Evolutionary conservation across 1,284 basidiomycete species (phyloP).

Genomic region (Boletus semigastroideus): DNA sequence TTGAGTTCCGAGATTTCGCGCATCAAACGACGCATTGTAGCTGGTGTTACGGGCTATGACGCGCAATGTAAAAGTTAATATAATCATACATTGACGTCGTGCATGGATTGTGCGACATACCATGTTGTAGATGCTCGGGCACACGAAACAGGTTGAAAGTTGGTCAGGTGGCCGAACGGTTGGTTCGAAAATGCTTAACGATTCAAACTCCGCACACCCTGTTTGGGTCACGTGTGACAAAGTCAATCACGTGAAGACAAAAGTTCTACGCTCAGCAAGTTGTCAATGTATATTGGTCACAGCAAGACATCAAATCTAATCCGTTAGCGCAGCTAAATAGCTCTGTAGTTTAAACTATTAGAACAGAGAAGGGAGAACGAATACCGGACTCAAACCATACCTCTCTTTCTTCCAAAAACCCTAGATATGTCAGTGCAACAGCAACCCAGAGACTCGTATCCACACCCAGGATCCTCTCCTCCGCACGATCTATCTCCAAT

Average conservation of each 20-base stretch:
- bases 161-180: slow-evolving; percentile 18
- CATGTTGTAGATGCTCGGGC: slow-evolving; percentile 20
- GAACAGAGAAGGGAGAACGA: neutral
- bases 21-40: slow-evolving; percentile 75
- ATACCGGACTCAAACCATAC: slow-evolving; percentile 40
- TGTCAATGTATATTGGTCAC: slow-evolving; percentile 10
- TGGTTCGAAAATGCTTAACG: slow-evolving; percentile 25
- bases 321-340: slow-evolving; percentile 30
- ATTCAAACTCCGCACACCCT: slow-evolving; percentile 29
- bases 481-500: slow-evolving; percentile 58
- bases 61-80: neutral
- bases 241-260: slow-evolving; percentile 31
- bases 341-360: slow-evolving; percentile 20
- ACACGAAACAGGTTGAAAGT: slow-evolving; percentile 6
- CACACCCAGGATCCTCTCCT: slow-evolving; percentile 62
- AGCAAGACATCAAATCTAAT: slow-evolving; percentile 15
- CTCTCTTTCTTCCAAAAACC: slow-evolving; percentile 74
- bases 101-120: slow-evolving; percentile 14
- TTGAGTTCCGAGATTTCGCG: slow-evolving; percentile 80
- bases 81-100: neutral
- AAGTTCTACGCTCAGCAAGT: neutral
- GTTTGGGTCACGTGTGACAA: slow-evolving; percentile 28
- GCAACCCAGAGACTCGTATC: slow-evolving; percentile 77
- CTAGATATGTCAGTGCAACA: slow-evolving; percentile 68
- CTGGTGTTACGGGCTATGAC: slow-evolving; percentile 45